These are phyloP conservation scores for Mastigamoeba balamuthi DNA, from an alignment of 78 protist species.

Conservation along the genomic window DNA sequence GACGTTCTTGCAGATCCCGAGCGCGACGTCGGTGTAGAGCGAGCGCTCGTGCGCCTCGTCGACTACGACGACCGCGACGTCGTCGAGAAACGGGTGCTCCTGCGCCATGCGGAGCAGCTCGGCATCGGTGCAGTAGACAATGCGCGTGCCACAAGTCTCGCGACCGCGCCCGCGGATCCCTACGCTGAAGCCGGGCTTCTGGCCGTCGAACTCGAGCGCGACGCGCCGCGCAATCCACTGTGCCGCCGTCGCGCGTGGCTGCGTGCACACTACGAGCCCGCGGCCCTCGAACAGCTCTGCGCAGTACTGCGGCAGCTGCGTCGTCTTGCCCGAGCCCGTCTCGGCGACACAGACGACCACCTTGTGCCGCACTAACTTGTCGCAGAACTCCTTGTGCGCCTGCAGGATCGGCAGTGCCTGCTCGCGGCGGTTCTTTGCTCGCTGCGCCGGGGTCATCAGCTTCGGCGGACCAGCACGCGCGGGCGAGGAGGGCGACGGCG, in stretches of 20 bases:
- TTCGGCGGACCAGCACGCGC: too few species aligned
- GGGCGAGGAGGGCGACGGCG: too few species aligned
- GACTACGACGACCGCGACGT: constrained; percentile 81
- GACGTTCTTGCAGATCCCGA: constrained; percentile 52
- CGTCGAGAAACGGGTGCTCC: constrained; percentile 66
- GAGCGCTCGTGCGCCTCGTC: constrained; percentile 99
- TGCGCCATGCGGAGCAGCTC: constrained; percentile 90
- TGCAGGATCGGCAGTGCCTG: constrained; percentile 79
- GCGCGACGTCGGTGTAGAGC: constrained; percentile 70
- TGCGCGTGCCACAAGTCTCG: constrained; percentile 50
- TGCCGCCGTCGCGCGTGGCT: constrained; percentile 97
- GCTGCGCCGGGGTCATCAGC: too few species aligned
- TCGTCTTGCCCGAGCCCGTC: constrained; percentile 65
- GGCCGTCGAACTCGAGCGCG: constrained; percentile 73
- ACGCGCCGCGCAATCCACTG: constrained; percentile 90
- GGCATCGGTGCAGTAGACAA: constrained; percentile 96
- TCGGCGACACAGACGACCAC: constrained; percentile 50
- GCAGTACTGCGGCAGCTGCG: constrained; percentile 96
- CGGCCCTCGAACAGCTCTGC: constrained; percentile 62
- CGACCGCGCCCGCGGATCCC: constrained; percentile 87
- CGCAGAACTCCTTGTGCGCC: constrained; percentile 45
- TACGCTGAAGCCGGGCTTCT: constrained; percentile 55
- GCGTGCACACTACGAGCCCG: constrained; percentile 85
- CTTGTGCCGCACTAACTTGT: constrained; percentile 35
- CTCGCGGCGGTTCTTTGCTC: too few species aligned